Evolutionary conservation across 129 eudicot genomes (phyloP).

Genomic region (Heracleum sosnowskyi): DNA sequence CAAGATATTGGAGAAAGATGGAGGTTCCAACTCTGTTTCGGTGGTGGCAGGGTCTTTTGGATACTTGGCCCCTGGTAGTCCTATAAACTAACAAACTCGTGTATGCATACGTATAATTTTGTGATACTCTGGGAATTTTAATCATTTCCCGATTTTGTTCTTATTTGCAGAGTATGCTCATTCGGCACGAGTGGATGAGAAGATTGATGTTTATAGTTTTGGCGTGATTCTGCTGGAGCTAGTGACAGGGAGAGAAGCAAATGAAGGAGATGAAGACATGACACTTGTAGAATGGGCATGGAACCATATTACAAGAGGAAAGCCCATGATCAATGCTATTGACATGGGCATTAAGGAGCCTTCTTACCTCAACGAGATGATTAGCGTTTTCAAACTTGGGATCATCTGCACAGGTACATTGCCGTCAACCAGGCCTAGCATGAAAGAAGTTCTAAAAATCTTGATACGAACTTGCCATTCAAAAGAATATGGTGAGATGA

Average conservation of each 20-base stretch:
- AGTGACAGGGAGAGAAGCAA: constrained; percentile 73
- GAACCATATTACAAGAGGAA: constrained; percentile 35
- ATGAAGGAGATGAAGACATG: constrained; percentile 42
- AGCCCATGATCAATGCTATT: constrained; percentile 33
- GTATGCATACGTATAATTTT: background rate
- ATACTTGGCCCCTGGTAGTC: constrained; percentile 80
- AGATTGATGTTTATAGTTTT: constrained; percentile 75
- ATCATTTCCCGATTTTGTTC: background rate
- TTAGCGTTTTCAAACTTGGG: constrained; percentile 55
- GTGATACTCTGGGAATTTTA: background rate
- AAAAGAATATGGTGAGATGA: constrained; percentile 9
- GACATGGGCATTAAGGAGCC: constrained; percentile 47
- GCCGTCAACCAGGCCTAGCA: constrained; percentile 64
- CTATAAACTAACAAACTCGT: background rate
- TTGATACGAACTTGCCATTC: constrained; percentile 31
- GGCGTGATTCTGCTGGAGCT: constrained; percentile 82
- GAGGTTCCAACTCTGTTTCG: constrained; percentile 49
- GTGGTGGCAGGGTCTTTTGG: constrained; percentile 80
- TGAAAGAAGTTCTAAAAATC: constrained; percentile 62
- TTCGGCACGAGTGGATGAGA: constrained; percentile 57
- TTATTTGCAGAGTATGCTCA: constrained; percentile 53
- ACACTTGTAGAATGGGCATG: constrained; percentile 69
- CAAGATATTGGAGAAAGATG: constrained; percentile 40
- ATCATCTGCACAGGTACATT: constrained; percentile 60
- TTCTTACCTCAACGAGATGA: constrained; percentile 47